phyloP scores from a whole-genome alignment of 768 basidiomycete species.

The Paxillus rubicundulus region DNA sequence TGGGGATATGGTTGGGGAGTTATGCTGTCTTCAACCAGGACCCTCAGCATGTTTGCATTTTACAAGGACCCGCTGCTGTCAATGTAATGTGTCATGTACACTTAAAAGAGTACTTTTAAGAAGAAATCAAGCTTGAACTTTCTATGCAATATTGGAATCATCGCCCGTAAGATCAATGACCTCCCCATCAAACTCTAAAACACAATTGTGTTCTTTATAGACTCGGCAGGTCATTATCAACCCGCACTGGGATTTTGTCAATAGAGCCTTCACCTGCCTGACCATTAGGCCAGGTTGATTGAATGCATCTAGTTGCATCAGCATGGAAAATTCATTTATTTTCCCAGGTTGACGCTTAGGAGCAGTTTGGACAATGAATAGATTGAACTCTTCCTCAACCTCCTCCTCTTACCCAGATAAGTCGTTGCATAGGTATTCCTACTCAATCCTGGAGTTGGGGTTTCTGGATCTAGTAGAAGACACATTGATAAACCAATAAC shows the following conservation, averaged over 20 bases:
- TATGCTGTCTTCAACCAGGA: conserved; percentile 4
- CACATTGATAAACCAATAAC: background rate
- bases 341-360: conserved; percentile 1
- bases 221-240: conserved; percentile 1
- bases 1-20: conserved; percentile 75
- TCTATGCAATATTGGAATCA: background rate
- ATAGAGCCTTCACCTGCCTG: background rate
- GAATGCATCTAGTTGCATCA: background rate
- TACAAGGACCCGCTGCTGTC: no score
- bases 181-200: background rate
- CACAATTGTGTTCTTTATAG: background rate
- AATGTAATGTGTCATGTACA: no score
- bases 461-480: background rate
- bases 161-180: background rate
- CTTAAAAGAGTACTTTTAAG: no score
- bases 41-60: no score
- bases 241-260: background rate
- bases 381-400: background rate
- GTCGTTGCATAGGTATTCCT: background rate
- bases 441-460: background rate
- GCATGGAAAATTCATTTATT: background rate
- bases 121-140: background rate
- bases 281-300: background rate
- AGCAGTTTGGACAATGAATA: background rate
- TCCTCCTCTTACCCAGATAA: background rate